Conservation (phyloP, 2,329 filamentous ascomycete species). For the Aspergillus amoenus region DNA sequence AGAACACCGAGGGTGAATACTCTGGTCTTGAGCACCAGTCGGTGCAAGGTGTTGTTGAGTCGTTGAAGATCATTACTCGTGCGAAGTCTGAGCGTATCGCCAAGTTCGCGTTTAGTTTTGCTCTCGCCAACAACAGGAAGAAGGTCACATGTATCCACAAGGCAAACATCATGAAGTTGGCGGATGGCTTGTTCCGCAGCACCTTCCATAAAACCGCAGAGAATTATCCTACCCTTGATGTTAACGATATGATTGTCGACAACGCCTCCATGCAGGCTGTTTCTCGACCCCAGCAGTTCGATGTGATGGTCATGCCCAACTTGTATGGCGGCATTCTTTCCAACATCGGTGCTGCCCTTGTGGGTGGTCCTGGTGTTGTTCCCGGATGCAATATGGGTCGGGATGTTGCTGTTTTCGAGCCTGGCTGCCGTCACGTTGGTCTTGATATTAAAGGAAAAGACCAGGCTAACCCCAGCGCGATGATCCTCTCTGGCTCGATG, state of each 20-base stretch:
- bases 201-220: constrained; percentile 92
- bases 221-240: constrained; percentile 93
- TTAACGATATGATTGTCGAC: constrained; percentile 99
- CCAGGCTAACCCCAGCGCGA: constrained; percentile 95
- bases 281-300: constrained; percentile 93
- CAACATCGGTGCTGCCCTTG: constrained; percentile 96
- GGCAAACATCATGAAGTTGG: constrained; percentile 99
- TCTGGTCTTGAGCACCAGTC: constrained; percentile 98
- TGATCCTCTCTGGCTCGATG: constrained; percentile 95
- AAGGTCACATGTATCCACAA: constrained; percentile 99
- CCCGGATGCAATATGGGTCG: constrained; percentile 99
- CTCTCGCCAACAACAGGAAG: constrained; percentile 96
- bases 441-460: constrained; percentile 99
- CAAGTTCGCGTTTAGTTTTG: constrained; percentile 98
- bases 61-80: constrained; percentile 98
- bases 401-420: constrained; percentile 97
- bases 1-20: constrained; percentile 99
- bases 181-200: constrained; percentile 96
- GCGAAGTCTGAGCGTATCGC: constrained; percentile 99
- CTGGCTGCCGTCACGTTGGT: constrained; percentile 97
- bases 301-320: constrained; percentile 99
- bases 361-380: constrained; percentile 94
- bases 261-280: constrained; percentile 99
- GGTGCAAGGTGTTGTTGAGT: constrained; percentile 93
- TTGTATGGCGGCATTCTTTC: constrained; percentile 97